Conservation (phyloP, 768 basidiomycete species). For the Udeniomyces megalosporus region DNA sequence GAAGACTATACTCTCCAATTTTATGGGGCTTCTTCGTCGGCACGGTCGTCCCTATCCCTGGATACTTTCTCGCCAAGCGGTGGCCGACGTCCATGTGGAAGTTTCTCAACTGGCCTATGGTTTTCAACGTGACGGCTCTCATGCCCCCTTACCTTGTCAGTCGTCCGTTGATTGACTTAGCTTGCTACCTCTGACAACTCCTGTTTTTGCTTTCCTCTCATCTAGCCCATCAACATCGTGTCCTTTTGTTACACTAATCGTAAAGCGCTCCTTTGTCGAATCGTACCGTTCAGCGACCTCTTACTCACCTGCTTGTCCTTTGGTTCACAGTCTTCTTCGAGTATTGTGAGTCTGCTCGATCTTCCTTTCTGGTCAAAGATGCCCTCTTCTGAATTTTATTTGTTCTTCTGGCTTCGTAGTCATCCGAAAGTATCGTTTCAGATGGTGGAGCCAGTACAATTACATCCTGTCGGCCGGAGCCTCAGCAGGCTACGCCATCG, state of each 20-base stretch:
- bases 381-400: conserved; percentile 22
- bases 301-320: too few species aligned
- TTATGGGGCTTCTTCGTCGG: conserved; percentile 8
- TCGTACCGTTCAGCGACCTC: too few species aligned
- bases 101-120: conserved; percentile 4
- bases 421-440: conserved; percentile 2
- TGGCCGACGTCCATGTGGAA: conserved; percentile 4
- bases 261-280: neutral
- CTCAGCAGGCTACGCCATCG: conserved; percentile 22
- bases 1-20: neutral
- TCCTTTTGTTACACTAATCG: conserved; percentile 33
- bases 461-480: conserved; percentile 12
- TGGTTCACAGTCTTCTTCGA: neutral
- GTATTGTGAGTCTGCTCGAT: neutral
- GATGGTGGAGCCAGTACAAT: conserved; percentile 10
- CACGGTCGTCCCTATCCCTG: neutral
- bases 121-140: conserved; percentile 27
- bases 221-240: conserved; percentile 13
- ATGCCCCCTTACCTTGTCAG: conserved; percentile 47
- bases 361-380: neutral
- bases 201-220: too few species aligned
- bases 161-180: too few species aligned
- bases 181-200: too few species aligned
- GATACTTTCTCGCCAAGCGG: neutral
- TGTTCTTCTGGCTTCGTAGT: neutral